Percentiles rank a stretch among this genome's conserved stretches.
Conservation (phyloP, 257 asterid genomes). For the Coffea eugenioides region DNA sequence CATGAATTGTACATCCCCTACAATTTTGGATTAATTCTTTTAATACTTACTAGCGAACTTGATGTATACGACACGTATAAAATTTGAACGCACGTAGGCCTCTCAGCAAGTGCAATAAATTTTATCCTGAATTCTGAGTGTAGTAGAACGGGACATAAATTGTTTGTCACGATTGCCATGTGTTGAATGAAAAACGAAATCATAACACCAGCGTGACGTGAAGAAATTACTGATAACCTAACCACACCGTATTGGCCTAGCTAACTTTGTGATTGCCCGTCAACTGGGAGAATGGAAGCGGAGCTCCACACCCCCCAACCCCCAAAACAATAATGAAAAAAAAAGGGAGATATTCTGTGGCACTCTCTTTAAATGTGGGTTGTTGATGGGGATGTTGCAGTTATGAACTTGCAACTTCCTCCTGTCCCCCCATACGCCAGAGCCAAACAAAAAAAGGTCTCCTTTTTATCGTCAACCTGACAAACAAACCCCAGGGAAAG, state of each 20-base stretch:
- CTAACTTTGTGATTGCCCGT: conserved; percentile 5
- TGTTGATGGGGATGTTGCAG: background rate
- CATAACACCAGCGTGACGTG: conserved; percentile 28
- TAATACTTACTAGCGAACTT: no score
- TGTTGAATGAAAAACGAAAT: conserved; percentile 1
- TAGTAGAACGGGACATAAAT: background rate
- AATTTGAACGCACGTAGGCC: no score
- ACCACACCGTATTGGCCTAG: conserved; percentile 26
- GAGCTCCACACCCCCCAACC: background rate
- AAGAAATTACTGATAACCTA: conserved; percentile 74
- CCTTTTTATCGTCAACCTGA: background rate
- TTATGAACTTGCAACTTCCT: background rate
- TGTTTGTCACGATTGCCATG: background rate
- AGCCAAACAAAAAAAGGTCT: background rate
- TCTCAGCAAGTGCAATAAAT: no score
- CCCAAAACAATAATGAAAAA: no score
- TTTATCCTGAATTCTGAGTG: no score
- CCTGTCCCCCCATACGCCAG: background rate
- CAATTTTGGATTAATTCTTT: no score
- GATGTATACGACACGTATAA: no score
- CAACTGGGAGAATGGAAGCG: background rate
- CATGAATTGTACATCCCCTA: no score
- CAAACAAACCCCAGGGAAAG: background rate
- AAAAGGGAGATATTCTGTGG: background rate
- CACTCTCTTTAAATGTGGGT: background rate